Base-by-base conservation (phyloP, 257 asterid species). In the Ajuga chamaepitys region DNA sequence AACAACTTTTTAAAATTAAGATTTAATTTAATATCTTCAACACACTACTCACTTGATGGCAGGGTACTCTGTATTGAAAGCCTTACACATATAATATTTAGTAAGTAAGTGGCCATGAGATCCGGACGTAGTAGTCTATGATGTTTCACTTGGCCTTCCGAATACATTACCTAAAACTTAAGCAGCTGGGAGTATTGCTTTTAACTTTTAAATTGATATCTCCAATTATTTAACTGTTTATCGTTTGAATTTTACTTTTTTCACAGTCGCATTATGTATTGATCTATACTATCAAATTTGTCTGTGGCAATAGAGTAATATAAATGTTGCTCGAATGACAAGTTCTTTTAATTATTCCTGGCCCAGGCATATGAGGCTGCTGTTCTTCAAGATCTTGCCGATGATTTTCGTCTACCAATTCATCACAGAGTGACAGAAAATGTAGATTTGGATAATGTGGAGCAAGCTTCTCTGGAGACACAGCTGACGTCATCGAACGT, bases 391-490 rank as follows among this genome's bases (percentile, higher is more conserved):
- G 94, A 88, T 70, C 99, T 94, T 64, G 85, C 95, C 9, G 95
- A 90, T 45, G 99, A 86, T 73, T 94, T 94, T 70, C 93, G 95
- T 26, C 80, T 94, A 60, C 97, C 99, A 55, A 88, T 83, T 71
- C 44, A 62, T 64, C 99, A 94, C 58, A 84, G 97, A 74, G 91
- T 85, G 13, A 83, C 88, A 2, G 98, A 93, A 75, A 93, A 93
- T 75, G 91, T 85, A 13, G 96, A 93, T 76, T 81, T 89, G 78
- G 95, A 89, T 48, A 77, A 86, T 73, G 95, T 93, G 77, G 96
- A 93, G 77, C 99, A 94, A 71, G 96, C 99, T 54, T 94, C 99
- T 11, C 73, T 94, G 62, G 99, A 94, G 58, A 81, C 81, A 10
- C 94, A 81, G 59, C 77, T 94, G 74, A 38, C 92, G 9, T 83